Percentiles rank a stretch among this genome's conserved stretches.
phyloP scores from a whole-genome alignment of 2,329 filamentous ascomycete species.

The Fusarium pseudonygamai region DNA sequence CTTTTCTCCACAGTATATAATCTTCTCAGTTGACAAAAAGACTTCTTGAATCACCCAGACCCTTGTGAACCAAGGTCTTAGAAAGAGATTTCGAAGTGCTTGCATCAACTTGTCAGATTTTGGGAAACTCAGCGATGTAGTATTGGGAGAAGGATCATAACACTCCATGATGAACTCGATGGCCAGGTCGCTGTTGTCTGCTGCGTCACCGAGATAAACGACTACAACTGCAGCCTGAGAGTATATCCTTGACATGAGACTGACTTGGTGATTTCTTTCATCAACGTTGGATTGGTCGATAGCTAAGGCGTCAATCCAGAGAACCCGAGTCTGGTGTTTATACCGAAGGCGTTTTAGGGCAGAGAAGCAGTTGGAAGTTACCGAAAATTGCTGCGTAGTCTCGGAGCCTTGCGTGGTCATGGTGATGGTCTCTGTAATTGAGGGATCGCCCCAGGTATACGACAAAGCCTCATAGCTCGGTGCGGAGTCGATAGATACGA shows the following conservation, averaged over 20 bases:
- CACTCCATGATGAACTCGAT: neutral
- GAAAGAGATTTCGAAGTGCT: neutral
- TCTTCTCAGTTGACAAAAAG: neutral
- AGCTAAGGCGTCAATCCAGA: neutral
- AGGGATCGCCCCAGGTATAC: neutral
- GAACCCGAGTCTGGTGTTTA: neutral
- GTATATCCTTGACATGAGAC: neutral
- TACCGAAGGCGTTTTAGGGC: neutral
- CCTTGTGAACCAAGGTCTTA: neutral
- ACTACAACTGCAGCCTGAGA: neutral
- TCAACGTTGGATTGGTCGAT: neutral
- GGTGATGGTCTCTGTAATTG: neutral
- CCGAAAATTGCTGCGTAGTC: fast-evolving
- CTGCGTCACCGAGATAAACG: neutral
- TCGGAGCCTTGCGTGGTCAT: neutral
- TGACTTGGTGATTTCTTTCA: neutral
- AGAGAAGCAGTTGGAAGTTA: neutral
- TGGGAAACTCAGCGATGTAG: fast-evolving
- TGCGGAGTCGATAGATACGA: fast-evolving
- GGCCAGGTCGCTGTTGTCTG: neutral
- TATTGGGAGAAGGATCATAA: neutral
- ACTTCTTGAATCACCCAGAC: neutral
- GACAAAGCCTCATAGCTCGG: neutral
- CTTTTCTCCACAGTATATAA: neutral
- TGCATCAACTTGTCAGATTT: neutral